Conservation (phyloP, 1,284 basidiomycete species). For the Puccinia hordei region DNA sequence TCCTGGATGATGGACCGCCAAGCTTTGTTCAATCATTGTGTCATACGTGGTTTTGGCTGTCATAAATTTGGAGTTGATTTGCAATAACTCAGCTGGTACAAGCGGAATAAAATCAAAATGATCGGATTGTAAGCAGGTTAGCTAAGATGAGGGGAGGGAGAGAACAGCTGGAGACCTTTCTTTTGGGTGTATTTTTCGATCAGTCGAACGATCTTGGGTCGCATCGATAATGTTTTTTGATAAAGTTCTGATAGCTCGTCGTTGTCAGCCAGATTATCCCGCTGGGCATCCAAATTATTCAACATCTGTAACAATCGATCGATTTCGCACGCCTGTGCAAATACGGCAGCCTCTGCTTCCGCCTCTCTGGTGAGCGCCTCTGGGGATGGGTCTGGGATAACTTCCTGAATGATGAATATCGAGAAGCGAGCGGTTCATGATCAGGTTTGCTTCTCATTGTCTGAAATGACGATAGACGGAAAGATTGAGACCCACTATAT, state of each 20-base stretch:
- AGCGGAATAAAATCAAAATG: not conserved
- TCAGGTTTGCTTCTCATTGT: slow-evolving; percentile 11
- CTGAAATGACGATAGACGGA: slow-evolving; percentile 4
- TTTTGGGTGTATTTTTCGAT: slow-evolving; percentile 94
- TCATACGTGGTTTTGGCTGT: slow-evolving; percentile 57
- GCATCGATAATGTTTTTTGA: slow-evolving; percentile 79
- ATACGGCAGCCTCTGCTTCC: slow-evolving; percentile 84
- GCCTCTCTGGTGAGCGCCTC: slow-evolving; percentile 79
- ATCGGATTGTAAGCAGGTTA: not conserved
- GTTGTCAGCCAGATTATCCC: slow-evolving; percentile 84
- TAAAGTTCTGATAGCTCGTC: slow-evolving; percentile 96
- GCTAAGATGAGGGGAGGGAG: not conserved
- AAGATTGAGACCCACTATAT: slow-evolving; percentile 69
- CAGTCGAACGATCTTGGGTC: slow-evolving; percentile 91
- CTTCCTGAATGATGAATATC: slow-evolving; percentile 67
- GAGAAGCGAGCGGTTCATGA: not conserved
- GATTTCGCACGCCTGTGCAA: slow-evolving; percentile 79
- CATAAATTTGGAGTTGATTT: slow-evolving; percentile 56
- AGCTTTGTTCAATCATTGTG: slow-evolving; percentile 53
- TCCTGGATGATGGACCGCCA: slow-evolving; percentile 45
- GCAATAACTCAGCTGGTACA: slow-evolving; percentile 54
- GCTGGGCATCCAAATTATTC: slow-evolving; percentile 69
- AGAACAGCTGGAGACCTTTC: slow-evolving; percentile 68
- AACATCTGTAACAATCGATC: slow-evolving; percentile 83
- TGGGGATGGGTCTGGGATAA: slow-evolving; percentile 80